Evolutionary conservation across 108 stramenopile species (phyloP), one percentile per base, ranked within the genome.

Genomic region (Skeletonema tropicum): DNA sequence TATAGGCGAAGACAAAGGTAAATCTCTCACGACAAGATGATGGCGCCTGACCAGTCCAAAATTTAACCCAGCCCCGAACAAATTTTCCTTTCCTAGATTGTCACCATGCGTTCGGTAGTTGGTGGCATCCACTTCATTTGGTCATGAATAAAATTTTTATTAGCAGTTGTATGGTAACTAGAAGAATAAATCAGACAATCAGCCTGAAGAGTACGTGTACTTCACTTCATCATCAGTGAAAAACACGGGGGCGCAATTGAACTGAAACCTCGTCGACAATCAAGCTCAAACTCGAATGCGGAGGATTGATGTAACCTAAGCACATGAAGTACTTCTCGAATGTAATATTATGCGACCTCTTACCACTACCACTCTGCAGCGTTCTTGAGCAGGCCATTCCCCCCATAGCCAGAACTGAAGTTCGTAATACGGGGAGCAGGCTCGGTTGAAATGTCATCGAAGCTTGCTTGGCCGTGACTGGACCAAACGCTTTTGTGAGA

Each of bases 361-460:
- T n/a, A n/a, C n/a, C n/a, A n/a, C 52, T 55, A 21, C 52, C 23
- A 55, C 52, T 55, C 52, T 23, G 52, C 21, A 23, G 52, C 23
- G 2, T 55, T 55, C 21, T 55, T 55, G 52, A 55, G 52, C 21
- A 55, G 23, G 10, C 21, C 52, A 55, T 55, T 55, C 7, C 52
- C 52, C 8, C 23, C n/a, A 62, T 82, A 82, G 3, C 80, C 80
- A 42, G 55, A 45, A 23, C 66, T 68, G 42, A 82, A 82, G 61
- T 69, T 72, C 3, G 74, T 74, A 25, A 82, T 82, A 14, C 74
- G 63, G 6, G 80, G 80, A 64, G 74, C 69, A 33, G 70, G 70
- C 35, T 75, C 73, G 17, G 52, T 66, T 29, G 65, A 59, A 14
- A 71, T 32, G 33, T 71, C 59, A 21, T 71, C 74, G 29, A 75